Evolutionary conservation across 441 rosid genomes (phyloP).

Genomic region (Pelargonium fulgidum): DNA sequence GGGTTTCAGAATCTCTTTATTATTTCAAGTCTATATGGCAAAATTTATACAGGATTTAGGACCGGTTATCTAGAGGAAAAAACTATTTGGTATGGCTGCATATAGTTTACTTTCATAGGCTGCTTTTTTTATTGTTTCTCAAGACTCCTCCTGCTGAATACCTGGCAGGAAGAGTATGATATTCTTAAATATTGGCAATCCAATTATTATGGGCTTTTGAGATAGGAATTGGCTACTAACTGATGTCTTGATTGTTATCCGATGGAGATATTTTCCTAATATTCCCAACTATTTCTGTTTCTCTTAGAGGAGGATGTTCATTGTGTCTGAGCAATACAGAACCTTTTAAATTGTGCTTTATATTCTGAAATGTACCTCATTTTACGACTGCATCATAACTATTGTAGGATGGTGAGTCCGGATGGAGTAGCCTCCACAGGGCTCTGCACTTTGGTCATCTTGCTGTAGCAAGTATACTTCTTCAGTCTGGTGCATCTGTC

Average conservation of each 20-base stretch:
- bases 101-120: background rate
- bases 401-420: slow-evolving; percentile 98
- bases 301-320: background rate
- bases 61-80: no score
- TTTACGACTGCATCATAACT: background rate
- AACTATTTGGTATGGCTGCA: background rate
- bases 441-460: slow-evolving; percentile 99
- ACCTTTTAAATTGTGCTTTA: background rate
- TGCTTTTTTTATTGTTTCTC: background rate
- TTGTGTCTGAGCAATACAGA: background rate
- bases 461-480: slow-evolving; percentile 81
- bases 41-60: no score
- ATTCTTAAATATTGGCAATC: background rate
- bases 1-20: background rate
- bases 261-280: background rate
- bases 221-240: background rate
- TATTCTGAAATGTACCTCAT: background rate
- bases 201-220: background rate
- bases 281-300: background rate
- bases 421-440: slow-evolving; percentile 97
- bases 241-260: background rate
- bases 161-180: background rate
- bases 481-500: slow-evolving; percentile 74
- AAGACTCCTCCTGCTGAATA: background rate
- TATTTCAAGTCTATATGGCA: background rate